Base-by-base conservation (phyloP, 108 stramenopile genomes). In the Pseudonitzschia delicatissima region DNA sequence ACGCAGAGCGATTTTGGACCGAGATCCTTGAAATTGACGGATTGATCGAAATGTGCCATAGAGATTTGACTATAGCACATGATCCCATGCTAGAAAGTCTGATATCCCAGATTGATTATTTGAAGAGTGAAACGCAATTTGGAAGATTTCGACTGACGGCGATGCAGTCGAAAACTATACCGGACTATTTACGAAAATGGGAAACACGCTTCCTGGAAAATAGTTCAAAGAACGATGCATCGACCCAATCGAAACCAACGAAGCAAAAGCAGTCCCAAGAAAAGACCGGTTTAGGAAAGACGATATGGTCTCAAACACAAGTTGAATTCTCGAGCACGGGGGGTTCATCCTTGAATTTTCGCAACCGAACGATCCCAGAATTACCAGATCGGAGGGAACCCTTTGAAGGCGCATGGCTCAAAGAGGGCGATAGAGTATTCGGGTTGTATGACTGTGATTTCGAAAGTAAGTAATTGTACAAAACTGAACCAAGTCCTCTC, bases 371-470 rank as follows among this genome's bases (percentile, higher is more conserved):
- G 3, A 3, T 63, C 18, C 73, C 73, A 21, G 32, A 57, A 40
- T 51, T 37, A 12, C 12, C n/a, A n/a, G 21, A n/a, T 17, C 55
- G 58, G 3, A 32, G 12, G 1, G 73, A 77, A 29, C 75, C 77
- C 2, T 72, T 37, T 40, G 68, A 60, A 34, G 62, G 75, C 2
- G 64, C 68, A 23, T 79, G 76, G 75, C 15, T 74, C 0, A 27
- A 69, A 64, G 80, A 55, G 25, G 83, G 83, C 18, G 83, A 84
- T 58, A 23, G 62, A 25, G 80, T 81, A 0, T 77, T 81, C 60
- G 80, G 64, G 11, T 33, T 40, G 23, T 81, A 72, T 45, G n/a
- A 47, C 4, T 77, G 79, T 12, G 53, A 73, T 13, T 45, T n/a
- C 25, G 40, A 70, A 51, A 66, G 82, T 83, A 80, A 64, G 79